Evolutionary conservation across 768 basidiomycete genomes (phyloP), one percentile per base, ranked within the genome.

Genomic region (Chalciporus pseudorubinellus): DNA sequence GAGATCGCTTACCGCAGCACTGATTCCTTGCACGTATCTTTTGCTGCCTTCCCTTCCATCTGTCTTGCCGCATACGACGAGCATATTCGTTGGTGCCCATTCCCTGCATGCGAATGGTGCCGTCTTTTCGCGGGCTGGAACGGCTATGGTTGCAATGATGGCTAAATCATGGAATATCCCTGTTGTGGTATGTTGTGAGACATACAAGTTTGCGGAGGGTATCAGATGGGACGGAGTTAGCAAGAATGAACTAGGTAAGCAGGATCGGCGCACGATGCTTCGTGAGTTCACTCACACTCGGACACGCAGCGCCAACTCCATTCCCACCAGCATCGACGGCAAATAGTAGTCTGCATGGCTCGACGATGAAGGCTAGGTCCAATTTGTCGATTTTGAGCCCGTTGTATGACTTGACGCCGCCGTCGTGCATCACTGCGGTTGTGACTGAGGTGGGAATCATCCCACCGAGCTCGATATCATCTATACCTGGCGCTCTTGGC

Each of bases 371-470:
- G 31, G 63, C 53, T 9, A 58, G 70, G 48, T 69, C 77, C 19
- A 84, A 83, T 58, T 75, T 97, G 14, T 85, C 92, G 58, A 80
- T 87, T 19, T 73, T 97, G 55, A 91, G 89, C 66, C 88, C 95
- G 6, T 70, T 98, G 12, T 99, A 98, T 64, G 97, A 99, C 68
- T 75, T 98, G 39, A 97, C 97, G 2, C 92, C 95, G 2, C 89
- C 95, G 1, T 82, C 81, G 18, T 89, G 84, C 65, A 94, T 99
- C 56, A 95, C 97, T 1, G 95, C 90, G 16, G 92, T 99, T 20
- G 93, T 98, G 48, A 98, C 95, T 3, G 97, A 99, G 72, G 94
- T 95, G 39, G 95, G 95, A 2, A 76, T 98, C 48, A 97, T 95
- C 56, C 94, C 94, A 4, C 92, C 94, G 0, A 92, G 86, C 59